phyloP scores from a whole-genome alignment of 345 rosid species.

The Eucalyptus tenuipes region DNA sequence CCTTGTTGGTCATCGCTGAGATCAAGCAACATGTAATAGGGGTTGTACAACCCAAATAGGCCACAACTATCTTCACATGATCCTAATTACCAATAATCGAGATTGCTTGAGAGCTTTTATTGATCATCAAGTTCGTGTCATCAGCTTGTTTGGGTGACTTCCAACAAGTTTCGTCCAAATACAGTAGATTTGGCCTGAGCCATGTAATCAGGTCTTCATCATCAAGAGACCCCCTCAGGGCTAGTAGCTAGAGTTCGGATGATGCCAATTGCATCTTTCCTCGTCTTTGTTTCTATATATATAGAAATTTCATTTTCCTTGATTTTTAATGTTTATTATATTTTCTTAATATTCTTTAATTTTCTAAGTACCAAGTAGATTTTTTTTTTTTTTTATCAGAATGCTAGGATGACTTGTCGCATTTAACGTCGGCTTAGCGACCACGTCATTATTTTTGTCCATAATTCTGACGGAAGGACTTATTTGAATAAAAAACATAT shows the following conservation, averaged over 20 bases:
- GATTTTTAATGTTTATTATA: too few species aligned
- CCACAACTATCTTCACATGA: not conserved
- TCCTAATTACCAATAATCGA: not conserved
- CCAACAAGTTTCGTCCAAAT: rapidly evolving
- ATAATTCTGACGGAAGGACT: not conserved
- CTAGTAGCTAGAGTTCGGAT: rapidly evolving
- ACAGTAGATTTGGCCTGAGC: not conserved
- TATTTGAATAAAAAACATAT: not conserved
- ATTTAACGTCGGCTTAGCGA: too few species aligned
- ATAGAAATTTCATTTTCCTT: not conserved
- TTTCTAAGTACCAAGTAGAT: not conserved
- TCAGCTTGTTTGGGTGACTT: not conserved
- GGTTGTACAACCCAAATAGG: not conserved
- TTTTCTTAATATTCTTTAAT: too few species aligned
- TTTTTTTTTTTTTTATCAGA: too few species aligned
- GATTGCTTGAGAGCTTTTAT: not conserved
- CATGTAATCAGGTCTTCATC: not conserved
- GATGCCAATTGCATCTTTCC: not conserved
- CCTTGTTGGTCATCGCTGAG: rapidly evolving
- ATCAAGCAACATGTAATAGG: not conserved
- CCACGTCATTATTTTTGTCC: not conserved
- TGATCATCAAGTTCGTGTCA: rapidly evolving
- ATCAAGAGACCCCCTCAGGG: not conserved
- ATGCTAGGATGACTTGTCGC: not conserved
- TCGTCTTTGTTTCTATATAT: rapidly evolving